Evolutionary conservation across 208 protist genomes (phyloP), one percentile per base, ranked within the genome.

Genomic region (Lotmaria passim): DNA sequence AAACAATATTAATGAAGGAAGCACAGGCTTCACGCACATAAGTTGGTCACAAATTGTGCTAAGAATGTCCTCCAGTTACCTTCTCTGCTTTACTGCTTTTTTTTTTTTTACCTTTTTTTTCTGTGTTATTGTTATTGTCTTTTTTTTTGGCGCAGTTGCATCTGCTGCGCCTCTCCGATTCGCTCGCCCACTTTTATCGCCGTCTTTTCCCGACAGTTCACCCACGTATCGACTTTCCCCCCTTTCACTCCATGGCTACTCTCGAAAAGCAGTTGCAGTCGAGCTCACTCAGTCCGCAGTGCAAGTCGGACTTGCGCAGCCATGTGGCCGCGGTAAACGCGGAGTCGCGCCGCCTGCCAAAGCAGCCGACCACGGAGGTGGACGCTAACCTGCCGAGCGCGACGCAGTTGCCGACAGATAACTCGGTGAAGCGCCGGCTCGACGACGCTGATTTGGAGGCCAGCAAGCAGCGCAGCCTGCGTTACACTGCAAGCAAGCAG

Each of bases 281-380:
- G 28, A 86, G 87, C 36, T 79, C 81, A 31, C 76, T 96, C 31
- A 85, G 77, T 36, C 77, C 79, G 41, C 61, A 79, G 38, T 96
- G 90, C 80, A 84, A 85, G 53, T 55, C 75, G 7, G 90, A 96
- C 65, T 68, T 96, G 31, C 75, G 86, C 24, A 91, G 85, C 44
- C 77, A 89, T 44, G 73, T 84, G 21, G 70, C 76, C 60, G 82
- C 93, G 67, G 39, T 96, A 28, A 78, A 90, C 46, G 67, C 79
- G n/a, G 77, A 88, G 52, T 78, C 72, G 33, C 48, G 62, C 17
- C 75, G 56, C 30, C 82, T 96, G 14, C 81, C 79, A 4, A 93
- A 93, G 79, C 80, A 78, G 17, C 58, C 48, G 15, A 51, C 69
- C 1, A 96, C 90, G 7, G 28, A 77, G 33, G 63, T 72, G 11